Conservation (phyloP, 192 early-diverging fungal genomes). For the Geranomyces michiganensis region DNA sequence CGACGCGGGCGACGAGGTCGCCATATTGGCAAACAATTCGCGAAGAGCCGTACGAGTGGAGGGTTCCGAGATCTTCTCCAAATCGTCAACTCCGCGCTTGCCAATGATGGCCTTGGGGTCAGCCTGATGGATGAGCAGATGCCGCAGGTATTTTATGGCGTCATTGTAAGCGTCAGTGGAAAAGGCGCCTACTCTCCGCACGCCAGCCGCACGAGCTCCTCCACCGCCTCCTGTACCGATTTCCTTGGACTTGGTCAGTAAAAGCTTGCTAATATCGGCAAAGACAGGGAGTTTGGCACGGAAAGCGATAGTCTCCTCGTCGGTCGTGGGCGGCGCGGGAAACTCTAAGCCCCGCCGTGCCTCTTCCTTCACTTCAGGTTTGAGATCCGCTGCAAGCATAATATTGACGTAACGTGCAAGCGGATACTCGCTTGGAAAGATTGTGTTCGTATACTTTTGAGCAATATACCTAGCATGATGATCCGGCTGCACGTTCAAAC, state of each 20-base stretch:
- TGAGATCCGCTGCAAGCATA: constrained; percentile 42
- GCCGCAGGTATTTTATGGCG: constrained; percentile 64
- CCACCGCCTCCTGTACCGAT: not conserved
- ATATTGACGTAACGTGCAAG: constrained; percentile 51
- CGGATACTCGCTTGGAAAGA: constrained; percentile 51
- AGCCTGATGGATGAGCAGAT: constrained; percentile 58
- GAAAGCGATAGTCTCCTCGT: constrained; percentile 10
- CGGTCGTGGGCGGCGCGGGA: constrained; percentile 25
- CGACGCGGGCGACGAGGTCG: not conserved
- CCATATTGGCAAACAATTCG: constrained; percentile 16
- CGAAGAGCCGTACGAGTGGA: constrained; percentile 27
- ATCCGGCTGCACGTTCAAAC: constrained; percentile 30
- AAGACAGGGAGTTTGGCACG: constrained; percentile 33
- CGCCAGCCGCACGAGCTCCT: not conserved
- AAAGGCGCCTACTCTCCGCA: constrained; percentile 52
- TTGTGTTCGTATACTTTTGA: constrained; percentile 47
- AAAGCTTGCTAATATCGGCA: constrained; percentile 18
- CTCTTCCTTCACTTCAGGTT: constrained; percentile 56
- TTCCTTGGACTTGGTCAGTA: constrained; percentile 12
- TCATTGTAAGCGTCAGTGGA: constrained; percentile 66
- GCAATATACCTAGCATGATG: constrained; percentile 49
- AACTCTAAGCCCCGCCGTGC: constrained; percentile 50
- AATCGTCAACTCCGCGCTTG: constrained; percentile 34
- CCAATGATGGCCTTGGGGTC: constrained; percentile 56
- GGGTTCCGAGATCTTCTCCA: constrained; percentile 26